These are phyloP conservation scores for Hypomyces perniciosus DNA, from an alignment of 2,329 filamentous ascomycete genomes.

Conservation along the genomic window DNA sequence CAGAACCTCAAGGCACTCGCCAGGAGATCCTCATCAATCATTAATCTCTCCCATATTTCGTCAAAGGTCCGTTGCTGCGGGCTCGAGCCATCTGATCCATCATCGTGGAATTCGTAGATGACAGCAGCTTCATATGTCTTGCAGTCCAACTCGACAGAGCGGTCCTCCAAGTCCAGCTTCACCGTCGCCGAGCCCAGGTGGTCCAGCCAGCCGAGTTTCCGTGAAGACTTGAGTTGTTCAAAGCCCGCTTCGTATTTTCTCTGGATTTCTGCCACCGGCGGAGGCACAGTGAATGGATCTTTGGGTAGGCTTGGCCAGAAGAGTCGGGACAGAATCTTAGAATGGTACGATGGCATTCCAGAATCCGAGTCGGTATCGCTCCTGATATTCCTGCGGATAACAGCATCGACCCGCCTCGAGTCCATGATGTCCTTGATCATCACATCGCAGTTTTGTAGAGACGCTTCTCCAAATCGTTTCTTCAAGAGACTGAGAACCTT, in stretches of 20 bases:
- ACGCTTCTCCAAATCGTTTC: slow-evolving; percentile 75
- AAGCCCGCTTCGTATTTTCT: slow-evolving; percentile 69
- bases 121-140: slow-evolving; percentile 83
- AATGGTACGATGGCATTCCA: slow-evolving; percentile 49
- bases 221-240: slow-evolving; percentile 70
- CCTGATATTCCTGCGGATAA: slow-evolving; percentile 47
- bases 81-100: slow-evolving; percentile 29
- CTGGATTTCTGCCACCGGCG: slow-evolving; percentile 54
- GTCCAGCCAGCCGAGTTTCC: slow-evolving; percentile 85
- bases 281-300: slow-evolving; percentile 61
- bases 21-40: slow-evolving; percentile 70
- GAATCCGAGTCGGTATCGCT: slow-evolving; percentile 12
- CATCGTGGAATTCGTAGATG: slow-evolving; percentile 70
- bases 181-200: slow-evolving; percentile 75
- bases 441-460: slow-evolving; percentile 89
- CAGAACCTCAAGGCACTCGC: slow-evolving; percentile 64
- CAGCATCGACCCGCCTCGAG: slow-evolving; percentile 65
- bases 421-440: slow-evolving; percentile 94
- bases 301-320: slow-evolving; percentile 85
- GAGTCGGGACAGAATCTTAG: slow-evolving; percentile 82
- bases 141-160: slow-evolving; percentile 65
- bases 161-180: slow-evolving; percentile 76
- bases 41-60: slow-evolving; percentile 51
- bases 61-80: slow-evolving; percentile 41
- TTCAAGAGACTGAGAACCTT: slow-evolving; percentile 84